A percentile compares a stretch with the other conserved stretches of the same genome.
These are phyloP conservation scores for Fagopyrum tataricum DNA, from an alignment of 148 eudicot genomes.

Conservation along the genomic window DNA sequence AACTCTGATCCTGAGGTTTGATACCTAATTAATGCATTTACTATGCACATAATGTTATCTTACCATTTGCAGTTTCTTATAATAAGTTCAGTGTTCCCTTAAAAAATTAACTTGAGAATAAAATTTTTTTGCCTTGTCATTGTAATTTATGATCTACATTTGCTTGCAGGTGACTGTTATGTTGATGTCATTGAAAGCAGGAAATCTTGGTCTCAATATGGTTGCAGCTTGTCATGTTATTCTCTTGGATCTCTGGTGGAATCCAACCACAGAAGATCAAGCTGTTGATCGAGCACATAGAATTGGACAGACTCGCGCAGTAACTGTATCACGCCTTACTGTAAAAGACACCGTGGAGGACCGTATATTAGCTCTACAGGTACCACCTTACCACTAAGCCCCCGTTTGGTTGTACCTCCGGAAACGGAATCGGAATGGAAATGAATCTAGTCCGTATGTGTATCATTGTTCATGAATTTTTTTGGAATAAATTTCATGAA, in stretches of 20 bases:
- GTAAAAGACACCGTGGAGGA: slow-evolving; percentile 91
- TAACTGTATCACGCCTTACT: slow-evolving; percentile 86
- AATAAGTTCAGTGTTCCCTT: background rate
- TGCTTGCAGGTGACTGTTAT: slow-evolving; percentile 74
- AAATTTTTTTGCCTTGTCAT: background rate
- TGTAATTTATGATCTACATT: background rate
- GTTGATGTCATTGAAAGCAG: slow-evolving; percentile 98
- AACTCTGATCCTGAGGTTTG: slow-evolving; percentile 79
- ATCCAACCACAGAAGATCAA: slow-evolving; percentile 98
- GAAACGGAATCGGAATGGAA: no score
- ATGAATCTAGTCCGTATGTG: no score
- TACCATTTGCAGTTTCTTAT: background rate
- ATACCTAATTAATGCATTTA: background rate
- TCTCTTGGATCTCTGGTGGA: slow-evolving; percentile 99
- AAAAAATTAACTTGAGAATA: background rate
- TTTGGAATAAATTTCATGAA: no score
- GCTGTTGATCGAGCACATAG: slow-evolving; percentile 98
- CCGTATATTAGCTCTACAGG: slow-evolving; percentile 93
- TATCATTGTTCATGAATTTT: no score
- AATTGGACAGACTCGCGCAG: slow-evolving; percentile 97
- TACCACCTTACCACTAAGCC: slow-evolving; percentile 16
- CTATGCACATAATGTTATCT: background rate
- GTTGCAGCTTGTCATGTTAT: slow-evolving; percentile 95
- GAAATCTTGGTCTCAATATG: slow-evolving; percentile 98
- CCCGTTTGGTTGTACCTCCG: no score